phyloP scores from a whole-genome alignment of 208 protist species.

The Trypanosomatidae sp. region DNA sequence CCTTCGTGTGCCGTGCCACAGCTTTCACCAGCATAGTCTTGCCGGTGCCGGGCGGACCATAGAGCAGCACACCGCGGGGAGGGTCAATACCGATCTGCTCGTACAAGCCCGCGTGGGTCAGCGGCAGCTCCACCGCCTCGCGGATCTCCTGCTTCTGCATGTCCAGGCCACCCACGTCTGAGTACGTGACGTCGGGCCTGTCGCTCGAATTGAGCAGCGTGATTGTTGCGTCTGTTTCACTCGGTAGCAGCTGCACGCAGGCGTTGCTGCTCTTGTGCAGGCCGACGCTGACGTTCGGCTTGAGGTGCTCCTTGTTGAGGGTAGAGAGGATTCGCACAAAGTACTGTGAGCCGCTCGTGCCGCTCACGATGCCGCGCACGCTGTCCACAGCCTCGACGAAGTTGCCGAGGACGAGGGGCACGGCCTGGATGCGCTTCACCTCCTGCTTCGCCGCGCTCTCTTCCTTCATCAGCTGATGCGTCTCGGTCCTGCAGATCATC shows the following conservation, averaged over 20 bases:
- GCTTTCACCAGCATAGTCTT: conserved; percentile 99
- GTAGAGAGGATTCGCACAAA: conserved; percentile 98
- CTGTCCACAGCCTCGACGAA: conserved; percentile 99
- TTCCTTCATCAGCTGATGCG: conserved; percentile 87
- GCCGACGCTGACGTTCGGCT: conserved; percentile 99
- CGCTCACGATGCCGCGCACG: conserved; percentile 94
- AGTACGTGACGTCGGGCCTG: conserved; percentile 95
- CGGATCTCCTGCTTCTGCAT: conserved; percentile 99
- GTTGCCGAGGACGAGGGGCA: conserved; percentile 99
- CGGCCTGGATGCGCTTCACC: conserved; percentile 99
- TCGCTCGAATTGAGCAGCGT: conserved; percentile 93
- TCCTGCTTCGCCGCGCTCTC: conserved; percentile 92
- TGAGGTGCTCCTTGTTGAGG: conserved; percentile 98
- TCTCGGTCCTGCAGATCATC: conserved; percentile 89
- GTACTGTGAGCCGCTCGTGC: conserved; percentile 97
- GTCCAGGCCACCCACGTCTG: conserved; percentile 98
- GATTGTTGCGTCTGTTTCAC: conserved; percentile 98
- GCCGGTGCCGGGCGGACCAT: conserved; percentile 97
- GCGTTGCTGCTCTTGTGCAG: conserved; percentile 99
- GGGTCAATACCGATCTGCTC: conserved; percentile 99
- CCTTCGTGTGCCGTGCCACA: conserved; percentile 99
- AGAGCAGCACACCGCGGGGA: conserved; percentile 99
- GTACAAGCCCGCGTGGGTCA: conserved; percentile 99
- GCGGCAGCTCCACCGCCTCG: conserved; percentile 99
- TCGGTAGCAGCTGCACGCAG: conserved; percentile 98